These are phyloP conservation scores for Didymella glomerata DNA, from an alignment of 2,329 filamentous ascomycete species.

Conservation along the genomic window DNA sequence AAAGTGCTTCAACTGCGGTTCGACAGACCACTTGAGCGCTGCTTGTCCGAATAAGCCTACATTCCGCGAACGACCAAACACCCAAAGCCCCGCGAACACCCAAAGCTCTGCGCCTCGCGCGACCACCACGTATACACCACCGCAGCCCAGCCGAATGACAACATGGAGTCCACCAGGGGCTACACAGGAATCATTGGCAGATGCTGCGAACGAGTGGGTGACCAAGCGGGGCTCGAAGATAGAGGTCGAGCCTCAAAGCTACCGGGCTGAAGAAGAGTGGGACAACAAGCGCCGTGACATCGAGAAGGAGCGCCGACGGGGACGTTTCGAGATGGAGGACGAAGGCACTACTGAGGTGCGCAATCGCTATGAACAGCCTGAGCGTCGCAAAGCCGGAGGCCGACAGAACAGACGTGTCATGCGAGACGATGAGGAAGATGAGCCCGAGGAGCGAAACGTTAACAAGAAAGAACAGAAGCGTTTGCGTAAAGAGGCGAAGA, in stretches of 20 bases:
- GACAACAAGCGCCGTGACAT: slow-evolving; percentile 32
- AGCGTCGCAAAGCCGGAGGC: slow-evolving; percentile 31
- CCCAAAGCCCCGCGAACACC: slow-evolving; percentile 7
- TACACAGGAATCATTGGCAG: slow-evolving; percentile 30
- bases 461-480: slow-evolving; percentile 45
- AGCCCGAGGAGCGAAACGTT: slow-evolving; percentile 34
- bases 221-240: slow-evolving; percentile 28
- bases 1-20: slow-evolving; percentile 46
- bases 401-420: slow-evolving; percentile 31
- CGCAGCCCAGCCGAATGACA: slow-evolving; percentile 15
- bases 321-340: slow-evolving; percentile 38
- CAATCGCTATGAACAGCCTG: slow-evolving; percentile 46
- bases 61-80: slow-evolving; percentile 28
- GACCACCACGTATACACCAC: slow-evolving; percentile 20
- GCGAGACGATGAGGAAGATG: slow-evolving; percentile 40
- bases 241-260: slow-evolving; percentile 23
- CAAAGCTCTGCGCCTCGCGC: slow-evolving; percentile 15
- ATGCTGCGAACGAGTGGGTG: slow-evolving; percentile 41
- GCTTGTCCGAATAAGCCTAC: slow-evolving; percentile 39
- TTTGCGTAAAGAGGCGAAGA: slow-evolving; percentile 46
- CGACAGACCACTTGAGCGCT: slow-evolving; percentile 34
- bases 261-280: slow-evolving; percentile 22
- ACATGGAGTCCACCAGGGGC: slow-evolving; percentile 7
- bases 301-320: slow-evolving; percentile 35
- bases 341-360: slow-evolving; percentile 27